Evolutionary conservation across 805 yeast species (phyloP).

Genomic region (Ogataea methylovora): DNA sequence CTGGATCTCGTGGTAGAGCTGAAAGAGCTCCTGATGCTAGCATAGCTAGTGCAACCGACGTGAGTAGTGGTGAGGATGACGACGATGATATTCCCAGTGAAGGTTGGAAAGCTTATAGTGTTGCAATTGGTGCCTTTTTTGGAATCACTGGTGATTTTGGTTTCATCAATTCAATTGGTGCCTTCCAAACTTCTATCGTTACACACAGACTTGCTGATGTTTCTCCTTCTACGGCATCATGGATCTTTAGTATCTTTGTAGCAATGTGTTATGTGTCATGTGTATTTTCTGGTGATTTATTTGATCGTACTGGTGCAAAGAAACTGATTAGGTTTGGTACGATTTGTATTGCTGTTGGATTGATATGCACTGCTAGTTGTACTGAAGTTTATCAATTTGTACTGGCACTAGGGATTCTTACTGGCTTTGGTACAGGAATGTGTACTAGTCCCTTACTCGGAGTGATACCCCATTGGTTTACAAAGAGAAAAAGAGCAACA

Average conservation of each 20-base stretch:
- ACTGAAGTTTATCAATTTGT: constrained; percentile 35
- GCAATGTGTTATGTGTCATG: constrained; percentile 35
- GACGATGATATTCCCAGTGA: neutral
- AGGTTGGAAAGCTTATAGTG: constrained; percentile 32
- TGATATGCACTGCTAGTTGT: constrained; percentile 33
- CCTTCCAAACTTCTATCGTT: constrained; percentile 50
- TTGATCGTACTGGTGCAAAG: constrained; percentile 34
- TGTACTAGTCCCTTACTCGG: constrained; percentile 49
- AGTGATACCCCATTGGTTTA: constrained; percentile 55
- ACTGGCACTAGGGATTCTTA: constrained; percentile 34
- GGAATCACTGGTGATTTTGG: constrained; percentile 54
- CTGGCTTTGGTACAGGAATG: constrained; percentile 36
- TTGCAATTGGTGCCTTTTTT: constrained; percentile 44
- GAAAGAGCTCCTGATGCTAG: too few relatives aligned
- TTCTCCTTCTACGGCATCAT: constrained; percentile 42
- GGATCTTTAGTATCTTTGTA: constrained; percentile 56
- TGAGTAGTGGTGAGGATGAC: neutral
- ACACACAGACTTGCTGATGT: constrained; percentile 39
- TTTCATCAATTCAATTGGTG: constrained; percentile 50
- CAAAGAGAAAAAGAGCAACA: constrained; percentile 35
- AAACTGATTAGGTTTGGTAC: constrained; percentile 28
- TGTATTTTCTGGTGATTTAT: constrained; percentile 33
- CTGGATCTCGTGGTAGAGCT: too few relatives aligned
- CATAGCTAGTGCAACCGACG: neutral
- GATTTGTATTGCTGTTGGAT: constrained; percentile 24